Evolutionary conservation across 2,329 filamentous ascomycete species (phyloP), one percentile per base, ranked within the genome.

Genomic region (Botryosphaeria dothidea): DNA sequence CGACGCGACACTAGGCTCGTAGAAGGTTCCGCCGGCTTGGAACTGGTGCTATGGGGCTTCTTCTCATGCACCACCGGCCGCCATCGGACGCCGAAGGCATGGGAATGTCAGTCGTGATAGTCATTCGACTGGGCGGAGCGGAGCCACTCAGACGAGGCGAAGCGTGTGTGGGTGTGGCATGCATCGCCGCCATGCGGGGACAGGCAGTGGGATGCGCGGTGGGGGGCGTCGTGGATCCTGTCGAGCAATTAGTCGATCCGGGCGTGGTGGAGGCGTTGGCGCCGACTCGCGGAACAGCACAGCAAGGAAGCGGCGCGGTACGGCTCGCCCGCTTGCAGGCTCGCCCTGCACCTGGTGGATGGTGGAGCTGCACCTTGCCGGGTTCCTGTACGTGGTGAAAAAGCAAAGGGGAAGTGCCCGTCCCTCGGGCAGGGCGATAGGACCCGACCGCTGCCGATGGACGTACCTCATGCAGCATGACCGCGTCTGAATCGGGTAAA

Each of bases 261-360:
- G n/a, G 25, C 21, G 38, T 43, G 54, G 36, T 25, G 54, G 54
- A 45, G 23, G 45, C 48, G 48, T 29, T 27, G 34, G 52, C 23
- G 19, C 52, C 27, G 56, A 60, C 25, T 60, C 41, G 41, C 31
- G 31, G 31, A 11, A 11, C 31, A 34, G 41, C 13, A 11, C 13
- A n/a, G 34, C 56, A 36, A 15, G 56, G 36, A 56, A 41, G 27
- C 56, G 41, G 56, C 56, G 56, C 41, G 56, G 56, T 46, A 58
- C 56, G 38, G 56, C 56, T 58, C 56, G 38, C 56, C 48, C 38
- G 38, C 17, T 29, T 45, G 56, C 56, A 45, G 56, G 23, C 31
- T 52, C 31, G 31, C 31, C 7, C 49, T 23, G 49, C 27, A 23
- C n/a, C 49, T 52, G 49, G 23, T 52, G 46, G 17, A 29, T 49